Conservation (phyloP, 2,329 filamentous ascomycete genomes). For the Apiospora sp. region DNA sequence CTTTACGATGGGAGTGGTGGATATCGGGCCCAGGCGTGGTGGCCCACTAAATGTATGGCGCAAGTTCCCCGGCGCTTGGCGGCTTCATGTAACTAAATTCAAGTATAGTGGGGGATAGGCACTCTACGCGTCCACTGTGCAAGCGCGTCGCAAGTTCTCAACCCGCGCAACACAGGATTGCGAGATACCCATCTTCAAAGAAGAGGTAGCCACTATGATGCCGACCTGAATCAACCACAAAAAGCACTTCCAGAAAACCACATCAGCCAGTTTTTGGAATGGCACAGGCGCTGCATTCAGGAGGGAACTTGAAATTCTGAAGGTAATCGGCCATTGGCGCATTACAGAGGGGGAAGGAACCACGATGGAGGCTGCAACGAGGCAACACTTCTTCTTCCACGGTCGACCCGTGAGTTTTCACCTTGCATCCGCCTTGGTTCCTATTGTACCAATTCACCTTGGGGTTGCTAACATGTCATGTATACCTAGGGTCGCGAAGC, state of each 20-base stretch:
- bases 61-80: neutral
- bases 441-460: neutral
- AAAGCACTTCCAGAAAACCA: neutral
- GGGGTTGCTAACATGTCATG: neutral
- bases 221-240: neutral
- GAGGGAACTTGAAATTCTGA: neutral
- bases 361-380: constrained; percentile 56
- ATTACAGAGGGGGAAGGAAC: neutral
- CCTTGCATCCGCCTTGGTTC: neutral
- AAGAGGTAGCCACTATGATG: neutral
- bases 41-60: neutral
- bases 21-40: neutral
- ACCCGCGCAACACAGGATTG: neutral
- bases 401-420: constrained; percentile 46
- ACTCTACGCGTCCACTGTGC: constrained; percentile 10
- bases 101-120: neutral
- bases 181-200: neutral
- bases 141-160: neutral
- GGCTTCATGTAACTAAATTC: neutral
- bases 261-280: neutral
- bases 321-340: neutral
- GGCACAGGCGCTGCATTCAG: neutral
- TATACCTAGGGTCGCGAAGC: constrained; percentile 42
- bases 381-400: constrained; percentile 60
- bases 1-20: neutral